Percentiles rank a stretch among this genome's conserved stretches.
These are phyloP conservation scores for Hemisphaericaspora lyxosophila DNA, from an alignment of 1,139 yeast genomes.

Conservation along the genomic window DNA sequence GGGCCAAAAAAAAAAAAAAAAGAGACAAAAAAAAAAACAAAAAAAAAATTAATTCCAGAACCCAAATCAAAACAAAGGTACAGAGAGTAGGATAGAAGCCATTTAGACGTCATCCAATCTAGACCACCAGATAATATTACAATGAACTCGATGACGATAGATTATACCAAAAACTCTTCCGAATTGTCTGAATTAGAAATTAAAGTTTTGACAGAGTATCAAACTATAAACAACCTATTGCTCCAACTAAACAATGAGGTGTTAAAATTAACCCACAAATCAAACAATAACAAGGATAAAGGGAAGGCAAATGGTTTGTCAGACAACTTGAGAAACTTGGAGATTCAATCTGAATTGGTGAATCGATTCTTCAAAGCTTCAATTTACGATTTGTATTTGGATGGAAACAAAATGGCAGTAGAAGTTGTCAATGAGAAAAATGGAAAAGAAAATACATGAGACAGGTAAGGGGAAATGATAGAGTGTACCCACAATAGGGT, in stretches of 20 bases:
- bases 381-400: constrained; percentile 38
- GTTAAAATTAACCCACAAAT: constrained; percentile 24
- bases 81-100: no score
- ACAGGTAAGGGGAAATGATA: neutral
- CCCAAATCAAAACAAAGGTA: no score
- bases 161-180: constrained; percentile 29
- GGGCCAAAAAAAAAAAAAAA: no score
- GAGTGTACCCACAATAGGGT: no score
- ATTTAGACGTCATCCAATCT: no score
- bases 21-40: no score
- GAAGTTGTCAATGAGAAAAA: neutral
- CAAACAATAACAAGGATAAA: constrained; percentile 9
- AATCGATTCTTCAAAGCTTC: constrained; percentile 70
- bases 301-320: constrained; percentile 32
- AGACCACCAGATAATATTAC: neutral
- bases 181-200: constrained; percentile 39
- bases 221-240: constrained; percentile 43
- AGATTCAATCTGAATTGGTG: constrained; percentile 61
- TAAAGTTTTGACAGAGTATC: constrained; percentile 48
- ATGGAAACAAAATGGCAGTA: constrained; percentile 1
- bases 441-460: neutral
- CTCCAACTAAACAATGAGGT: constrained; percentile 34
- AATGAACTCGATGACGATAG: constrained; percentile 16
- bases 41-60: no score
- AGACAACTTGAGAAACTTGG: constrained; percentile 55